Evolutionary conservation across 352 stramenopile genomes (phyloP).

Genomic region (Globisporangium splendens): DNA sequence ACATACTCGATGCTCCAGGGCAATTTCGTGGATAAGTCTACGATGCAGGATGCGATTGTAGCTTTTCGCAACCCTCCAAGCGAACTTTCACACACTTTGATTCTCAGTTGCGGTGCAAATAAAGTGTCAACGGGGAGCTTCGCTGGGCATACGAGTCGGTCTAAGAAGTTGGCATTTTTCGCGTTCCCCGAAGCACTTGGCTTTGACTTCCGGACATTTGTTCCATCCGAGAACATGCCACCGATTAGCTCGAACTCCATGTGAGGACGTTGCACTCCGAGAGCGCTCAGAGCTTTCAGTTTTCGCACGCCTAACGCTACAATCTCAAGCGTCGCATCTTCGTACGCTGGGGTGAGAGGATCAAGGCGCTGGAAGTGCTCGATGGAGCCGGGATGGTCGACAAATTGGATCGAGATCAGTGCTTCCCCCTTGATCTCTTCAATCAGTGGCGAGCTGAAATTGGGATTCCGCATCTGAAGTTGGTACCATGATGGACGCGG

Average conservation of each 20-base stretch:
- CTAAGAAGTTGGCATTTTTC: constrained; percentile 79
- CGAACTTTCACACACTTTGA: constrained; percentile 54
- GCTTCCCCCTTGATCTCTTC: constrained; percentile 43
- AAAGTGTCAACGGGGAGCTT: constrained; percentile 60
- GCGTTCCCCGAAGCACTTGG: constrained; percentile 30
- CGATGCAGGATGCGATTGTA: constrained; percentile 47
- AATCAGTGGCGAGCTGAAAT: constrained; percentile 17
- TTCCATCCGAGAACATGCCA: constrained; percentile 42
- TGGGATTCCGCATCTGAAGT: constrained; percentile 19
- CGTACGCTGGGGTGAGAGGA: constrained; percentile 40
- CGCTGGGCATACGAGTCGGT: constrained; percentile 41
- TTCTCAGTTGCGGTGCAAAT: constrained; percentile 54
- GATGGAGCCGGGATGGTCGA: constrained; percentile 40
- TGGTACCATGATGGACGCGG: constrained; percentile 52
- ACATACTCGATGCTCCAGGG: constrained; percentile 65
- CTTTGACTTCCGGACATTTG: constrained; percentile 36
- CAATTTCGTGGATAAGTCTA: constrained; percentile 58
- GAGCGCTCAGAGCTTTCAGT: constrained; percentile 48
- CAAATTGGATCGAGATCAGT: constrained; percentile 62
- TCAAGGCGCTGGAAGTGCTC: constrained; percentile 24
- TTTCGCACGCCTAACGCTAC: constrained; percentile 62
- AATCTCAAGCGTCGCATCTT: constrained; percentile 59
- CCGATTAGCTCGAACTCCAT: constrained; percentile 73
- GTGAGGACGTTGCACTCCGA: constrained; percentile 55
- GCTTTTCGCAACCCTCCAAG: constrained; percentile 56